Conservation (phyloP, 345 rosid genomes). For the Geranium brycei region DNA sequence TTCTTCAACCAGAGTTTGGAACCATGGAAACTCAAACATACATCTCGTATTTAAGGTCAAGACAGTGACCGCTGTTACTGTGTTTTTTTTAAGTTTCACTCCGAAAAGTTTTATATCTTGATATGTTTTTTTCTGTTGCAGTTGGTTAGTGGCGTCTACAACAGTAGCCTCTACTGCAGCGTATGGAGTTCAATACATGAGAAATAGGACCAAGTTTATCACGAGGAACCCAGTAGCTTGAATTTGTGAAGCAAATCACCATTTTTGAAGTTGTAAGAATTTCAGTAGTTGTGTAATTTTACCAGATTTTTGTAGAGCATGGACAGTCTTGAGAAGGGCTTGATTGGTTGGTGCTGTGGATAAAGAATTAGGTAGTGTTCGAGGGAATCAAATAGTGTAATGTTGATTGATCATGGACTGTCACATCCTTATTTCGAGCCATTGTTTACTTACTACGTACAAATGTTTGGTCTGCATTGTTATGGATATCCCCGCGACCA, state of each 20-base stretch:
- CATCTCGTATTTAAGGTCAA: constrained; percentile 68
- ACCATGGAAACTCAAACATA: constrained; percentile 45
- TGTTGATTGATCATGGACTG: too few relatives aligned
- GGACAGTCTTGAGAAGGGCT: too few relatives aligned
- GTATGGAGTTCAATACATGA: constrained; percentile 59
- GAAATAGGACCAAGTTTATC: constrained; percentile 26
- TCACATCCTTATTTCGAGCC: too few relatives aligned
- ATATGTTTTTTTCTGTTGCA: constrained; percentile 13
- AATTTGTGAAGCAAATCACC: neutral
- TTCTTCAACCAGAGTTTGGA: constrained; percentile 87
- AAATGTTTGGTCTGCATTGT: too few relatives aligned
- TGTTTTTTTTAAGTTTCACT: neutral
- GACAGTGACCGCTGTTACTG: neutral
- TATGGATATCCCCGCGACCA: too few relatives aligned
- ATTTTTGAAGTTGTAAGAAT: too few relatives aligned
- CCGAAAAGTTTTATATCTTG: neutral
- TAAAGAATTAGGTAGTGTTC: too few relatives aligned
- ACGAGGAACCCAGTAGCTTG: constrained; percentile 21
- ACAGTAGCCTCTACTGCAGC: constrained; percentile 72
- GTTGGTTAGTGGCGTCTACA: constrained; percentile 80
- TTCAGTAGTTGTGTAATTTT: too few relatives aligned
- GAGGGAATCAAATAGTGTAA: too few relatives aligned
- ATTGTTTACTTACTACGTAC: too few relatives aligned
- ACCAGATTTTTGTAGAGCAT: too few relatives aligned
- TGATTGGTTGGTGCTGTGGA: too few relatives aligned